Evolutionary conservation across 2,329 filamentous ascomycete species (phyloP).

Genomic region (Apiospora marii): DNA sequence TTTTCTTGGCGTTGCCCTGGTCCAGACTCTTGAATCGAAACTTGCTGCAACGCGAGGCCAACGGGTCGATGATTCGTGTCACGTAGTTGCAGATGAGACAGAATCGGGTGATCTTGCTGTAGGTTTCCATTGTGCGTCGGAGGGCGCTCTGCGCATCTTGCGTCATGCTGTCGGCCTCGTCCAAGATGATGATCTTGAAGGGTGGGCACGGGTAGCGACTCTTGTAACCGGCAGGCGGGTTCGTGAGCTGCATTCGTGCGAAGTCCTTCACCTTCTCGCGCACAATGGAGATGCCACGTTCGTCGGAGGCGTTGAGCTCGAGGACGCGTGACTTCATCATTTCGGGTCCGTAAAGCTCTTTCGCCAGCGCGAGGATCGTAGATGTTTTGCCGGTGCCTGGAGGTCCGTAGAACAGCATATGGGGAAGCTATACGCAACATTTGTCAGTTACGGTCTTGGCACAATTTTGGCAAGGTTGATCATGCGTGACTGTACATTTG

Average conservation of each 20-base stretch:
- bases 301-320: conserved; percentile 98
- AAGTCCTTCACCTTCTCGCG: conserved; percentile 99
- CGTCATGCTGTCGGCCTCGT: conserved; percentile 99
- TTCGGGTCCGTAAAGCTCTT: conserved; percentile 96
- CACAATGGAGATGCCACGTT: conserved; percentile 96
- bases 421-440: conserved; percentile 70
- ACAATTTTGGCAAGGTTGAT: conserved; percentile 23
- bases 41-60: conserved; percentile 93
- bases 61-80: conserved; percentile 94
- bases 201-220: conserved; percentile 88
- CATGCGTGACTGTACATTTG: conserved; percentile 68
- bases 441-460: conserved; percentile 30
- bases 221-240: conserved; percentile 74
- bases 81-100: conserved; percentile 99
- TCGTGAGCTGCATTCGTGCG: conserved; percentile 90
- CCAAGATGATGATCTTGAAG: conserved; percentile 98
- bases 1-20: conserved; percentile 79
- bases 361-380: conserved; percentile 94
- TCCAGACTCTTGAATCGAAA: conserved; percentile 98
- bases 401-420: conserved; percentile 99
- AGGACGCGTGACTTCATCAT: conserved; percentile 94
- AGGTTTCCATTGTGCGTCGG: conserved; percentile 96
- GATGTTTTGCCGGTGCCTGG: conserved; percentile 98
- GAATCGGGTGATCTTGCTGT: conserved; percentile 94
- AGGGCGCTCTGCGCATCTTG: conserved; percentile 96